phyloP scores from a whole-genome alignment of 75 land plant species.

The Sequoiadendron giganteum region DNA sequence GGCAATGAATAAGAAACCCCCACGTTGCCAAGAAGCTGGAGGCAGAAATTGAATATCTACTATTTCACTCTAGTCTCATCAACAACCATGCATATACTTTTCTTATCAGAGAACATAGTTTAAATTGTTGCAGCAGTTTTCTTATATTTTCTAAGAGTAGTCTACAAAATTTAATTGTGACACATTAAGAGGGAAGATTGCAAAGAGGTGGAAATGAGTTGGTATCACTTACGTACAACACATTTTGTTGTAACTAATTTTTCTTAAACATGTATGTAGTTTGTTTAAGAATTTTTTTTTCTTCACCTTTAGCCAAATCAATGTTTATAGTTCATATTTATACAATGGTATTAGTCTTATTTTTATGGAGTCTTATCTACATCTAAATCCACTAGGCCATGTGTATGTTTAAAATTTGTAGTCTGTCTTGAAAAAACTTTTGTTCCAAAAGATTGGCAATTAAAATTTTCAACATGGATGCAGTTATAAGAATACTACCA shows the following conservation, averaged over 20 bases:
- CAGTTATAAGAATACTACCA: conserved; percentile 65
- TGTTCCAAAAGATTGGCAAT: neutral
- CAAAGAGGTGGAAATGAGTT: neutral
- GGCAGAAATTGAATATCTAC: conserved; percentile 5
- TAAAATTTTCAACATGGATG: neutral
- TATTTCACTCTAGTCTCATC: neutral
- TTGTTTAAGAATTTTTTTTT: neutral
- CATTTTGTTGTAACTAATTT: neutral
- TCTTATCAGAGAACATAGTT: neutral
- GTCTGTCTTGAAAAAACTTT: neutral
- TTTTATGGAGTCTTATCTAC: neutral
- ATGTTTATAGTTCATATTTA: neutral
- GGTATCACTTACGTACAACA: neutral
- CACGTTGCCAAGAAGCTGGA: neutral
- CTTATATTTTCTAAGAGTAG: neutral
- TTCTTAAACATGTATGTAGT: too few relatives aligned
- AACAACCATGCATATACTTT: neutral
- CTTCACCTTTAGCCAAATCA: neutral
- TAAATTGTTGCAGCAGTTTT: too few relatives aligned
- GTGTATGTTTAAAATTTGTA: neutral
- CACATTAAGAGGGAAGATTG: neutral
- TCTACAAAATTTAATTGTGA: too few relatives aligned
- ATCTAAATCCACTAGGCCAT: neutral
- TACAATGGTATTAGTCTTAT: too few relatives aligned
- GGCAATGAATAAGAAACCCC: too few relatives aligned